Evolutionary conservation across 352 stramenopile genomes (phyloP), one percentile per base, ranked within the genome.

Genomic region (Globisporangium sylvaticum): DNA sequence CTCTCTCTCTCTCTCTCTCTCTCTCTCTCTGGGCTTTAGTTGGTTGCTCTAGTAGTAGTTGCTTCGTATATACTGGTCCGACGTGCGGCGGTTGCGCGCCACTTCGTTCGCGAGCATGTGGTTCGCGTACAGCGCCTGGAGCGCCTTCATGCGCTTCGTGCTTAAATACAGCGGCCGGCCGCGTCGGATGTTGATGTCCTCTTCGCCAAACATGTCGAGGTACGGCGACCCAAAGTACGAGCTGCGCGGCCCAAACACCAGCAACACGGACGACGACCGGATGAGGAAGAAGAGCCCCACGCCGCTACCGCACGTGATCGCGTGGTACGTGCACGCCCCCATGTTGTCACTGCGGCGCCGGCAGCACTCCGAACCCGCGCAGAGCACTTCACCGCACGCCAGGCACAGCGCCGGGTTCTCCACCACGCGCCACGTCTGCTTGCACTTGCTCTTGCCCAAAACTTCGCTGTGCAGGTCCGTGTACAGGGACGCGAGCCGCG

Each of bases 161-260:
- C 84, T 93, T 8, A 95, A 70, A 67, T 89, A 88, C 31, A 95
- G 69, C 25, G 88, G 88, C 2, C 88, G 81, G 2, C 88, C 86
- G 50, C 88, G 85, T 55, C 85, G 77, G 31, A 95, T 69, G 56
- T 92, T 91, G 63, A 94, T 90, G 59, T 95, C 88, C 73, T 95
- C 85, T 81, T 95, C 88, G 24, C 85, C 88, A 79, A 95, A 95
- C 83, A 91, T 92, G 64, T 95, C 88, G 25, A 95, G 79, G 61
- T 94, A 95, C 42, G 85, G 84, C 65, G 85, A 94, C 4, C 83
- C 81, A 63, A 95, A 95, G 79, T 93, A 95, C 42, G 81, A 95
- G 62, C 82, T 90, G 18, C 86, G 75, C 0, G 83, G 82, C 0
- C 82, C 83, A 56, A 88, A 92, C 0, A 95, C 75, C 1, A 95